These are phyloP conservation scores for Telfairia occidentalis DNA, from an alignment of 331 rosid genomes.

Conservation along the genomic window DNA sequence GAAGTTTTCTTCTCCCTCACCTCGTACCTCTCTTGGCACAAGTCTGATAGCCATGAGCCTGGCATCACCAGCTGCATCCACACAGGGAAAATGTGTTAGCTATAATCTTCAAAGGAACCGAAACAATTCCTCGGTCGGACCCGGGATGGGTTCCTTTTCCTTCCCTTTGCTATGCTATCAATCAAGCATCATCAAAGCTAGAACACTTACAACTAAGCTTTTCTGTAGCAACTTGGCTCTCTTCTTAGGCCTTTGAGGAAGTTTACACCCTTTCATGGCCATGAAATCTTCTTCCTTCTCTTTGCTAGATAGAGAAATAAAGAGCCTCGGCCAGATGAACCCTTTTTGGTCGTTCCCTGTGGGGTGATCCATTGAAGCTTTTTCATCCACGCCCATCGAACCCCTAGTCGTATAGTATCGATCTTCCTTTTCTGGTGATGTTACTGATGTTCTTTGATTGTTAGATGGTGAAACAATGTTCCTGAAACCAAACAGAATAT, in stretches of 20 bases:
- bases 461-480: slow-evolving; percentile 29
- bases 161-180: too few species aligned
- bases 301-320: slow-evolving; percentile 9
- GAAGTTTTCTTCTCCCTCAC: slow-evolving; percentile 78
- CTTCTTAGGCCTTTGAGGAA: slow-evolving; percentile 20
- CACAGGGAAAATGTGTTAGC: not conserved
- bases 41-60: slow-evolving; percentile 76
- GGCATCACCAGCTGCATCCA: slow-evolving; percentile 65
- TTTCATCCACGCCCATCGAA: slow-evolving; percentile 36
- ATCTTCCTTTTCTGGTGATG: slow-evolving; percentile 70
- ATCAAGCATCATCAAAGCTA: not conserved
- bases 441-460: slow-evolving; percentile 24
- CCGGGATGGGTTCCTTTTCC: not conserved
- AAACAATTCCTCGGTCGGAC: not conserved
- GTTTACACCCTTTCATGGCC: slow-evolving; percentile 20
- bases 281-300: slow-evolving; percentile 21
- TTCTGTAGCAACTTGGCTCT: slow-evolving; percentile 14
- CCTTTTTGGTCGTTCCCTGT: slow-evolving; percentile 39
- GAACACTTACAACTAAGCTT: slow-evolving; percentile 13
- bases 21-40: slow-evolving; percentile 88
- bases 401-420: slow-evolving; percentile 63
- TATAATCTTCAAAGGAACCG: not conserved
- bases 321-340: slow-evolving; percentile 18
- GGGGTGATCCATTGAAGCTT: slow-evolving; percentile 18
- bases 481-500: slow-evolving; percentile 28